Conservation (phyloP, 1,139 yeast genomes). For the Geotrichum klebahnii region DNA sequence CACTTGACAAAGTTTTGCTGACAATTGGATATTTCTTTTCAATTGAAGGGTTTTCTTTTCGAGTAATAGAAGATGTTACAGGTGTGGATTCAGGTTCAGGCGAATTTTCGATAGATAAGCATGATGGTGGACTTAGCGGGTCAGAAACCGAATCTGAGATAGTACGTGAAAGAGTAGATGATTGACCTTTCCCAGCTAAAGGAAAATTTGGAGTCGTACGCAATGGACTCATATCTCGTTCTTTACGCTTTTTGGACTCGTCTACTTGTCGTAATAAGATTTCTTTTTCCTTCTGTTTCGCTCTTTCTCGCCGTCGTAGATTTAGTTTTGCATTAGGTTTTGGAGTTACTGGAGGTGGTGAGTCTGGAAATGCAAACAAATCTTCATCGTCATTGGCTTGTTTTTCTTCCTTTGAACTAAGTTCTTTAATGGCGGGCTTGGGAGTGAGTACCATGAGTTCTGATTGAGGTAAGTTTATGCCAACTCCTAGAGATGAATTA, state of each 20-base stretch:
- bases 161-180: neutral
- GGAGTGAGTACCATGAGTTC: too few relatives aligned
- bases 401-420: neutral
- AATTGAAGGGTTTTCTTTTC: too few relatives aligned
- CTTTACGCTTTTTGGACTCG: neutral
- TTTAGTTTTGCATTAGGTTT: conserved; percentile 2
- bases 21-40: too few relatives aligned
- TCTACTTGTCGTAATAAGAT: conserved; percentile 9
- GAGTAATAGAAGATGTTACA: neutral
- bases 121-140: conserved; percentile 15
- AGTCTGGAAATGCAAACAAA: conserved; percentile 17
- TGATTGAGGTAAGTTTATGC: neutral
- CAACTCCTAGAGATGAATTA: neutral
- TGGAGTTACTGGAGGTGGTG: conserved; percentile 10
- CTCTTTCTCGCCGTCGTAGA: conserved; percentile 13
- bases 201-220: conserved; percentile 1
- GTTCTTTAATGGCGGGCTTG: neutral
- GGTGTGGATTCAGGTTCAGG: conserved; percentile 13
- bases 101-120: conserved; percentile 14
- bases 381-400: conserved; percentile 8
- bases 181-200: too few relatives aligned
- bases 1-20: too few relatives aligned
- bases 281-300: conserved; percentile 9
- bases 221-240: neutral
- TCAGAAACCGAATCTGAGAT: neutral